These are phyloP conservation scores for Crithidia acanthocephali DNA, from an alignment of 208 protist genomes.

Conservation along the genomic window DNA sequence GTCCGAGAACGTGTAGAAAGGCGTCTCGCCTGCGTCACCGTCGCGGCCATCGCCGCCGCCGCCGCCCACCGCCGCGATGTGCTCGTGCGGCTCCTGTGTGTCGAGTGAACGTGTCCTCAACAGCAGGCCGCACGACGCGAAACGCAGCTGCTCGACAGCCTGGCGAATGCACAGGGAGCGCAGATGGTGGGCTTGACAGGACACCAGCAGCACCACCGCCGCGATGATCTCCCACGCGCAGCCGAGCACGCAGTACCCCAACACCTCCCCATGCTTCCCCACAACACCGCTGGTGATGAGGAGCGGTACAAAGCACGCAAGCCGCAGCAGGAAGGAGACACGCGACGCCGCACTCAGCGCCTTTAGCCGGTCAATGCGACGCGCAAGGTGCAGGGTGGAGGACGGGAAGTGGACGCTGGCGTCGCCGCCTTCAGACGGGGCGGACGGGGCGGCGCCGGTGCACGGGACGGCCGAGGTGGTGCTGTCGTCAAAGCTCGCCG, in stretches of 20 bases:
- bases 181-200: neutral
- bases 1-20: neutral
- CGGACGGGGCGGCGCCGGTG: neutral
- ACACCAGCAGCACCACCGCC: constrained; percentile 5
- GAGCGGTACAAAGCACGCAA: neutral
- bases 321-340: constrained; percentile 5
- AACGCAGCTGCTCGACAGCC: constrained; percentile 18
- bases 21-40: neutral
- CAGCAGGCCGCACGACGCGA: neutral
- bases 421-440: neutral
- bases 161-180: constrained; percentile 3
- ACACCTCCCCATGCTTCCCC: neutral
- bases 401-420: too few relatives aligned
- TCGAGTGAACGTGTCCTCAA: neutral
- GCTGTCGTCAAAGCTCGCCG: constrained; percentile 4
- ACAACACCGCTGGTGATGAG: neutral
- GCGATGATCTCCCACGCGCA: constrained; percentile 2
- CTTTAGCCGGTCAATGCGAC: constrained; percentile 5
- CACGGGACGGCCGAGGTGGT: neutral
- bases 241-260: neutral
- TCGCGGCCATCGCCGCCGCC: neutral
- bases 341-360: neutral
- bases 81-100: neutral
- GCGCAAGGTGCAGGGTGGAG: neutral
- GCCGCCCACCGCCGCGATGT: neutral